A percentile compares a stretch with the other conserved stretches of the same genome.
Evolutionary conservation across 73 alveolate species (phyloP).

Genomic region (Diophrys sp.): DNA sequence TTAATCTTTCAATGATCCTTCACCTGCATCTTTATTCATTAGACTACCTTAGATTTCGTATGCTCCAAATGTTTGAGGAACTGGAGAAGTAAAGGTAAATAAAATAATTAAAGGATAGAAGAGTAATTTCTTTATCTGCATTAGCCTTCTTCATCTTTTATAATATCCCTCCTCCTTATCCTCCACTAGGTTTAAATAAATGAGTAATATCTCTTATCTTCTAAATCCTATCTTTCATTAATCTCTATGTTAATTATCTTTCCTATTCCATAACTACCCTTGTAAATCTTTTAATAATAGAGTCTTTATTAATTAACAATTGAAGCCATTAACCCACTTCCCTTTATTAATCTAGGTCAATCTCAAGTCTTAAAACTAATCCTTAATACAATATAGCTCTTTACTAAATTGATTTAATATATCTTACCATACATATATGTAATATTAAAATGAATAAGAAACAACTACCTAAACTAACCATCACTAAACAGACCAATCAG

Average conservation of each 20-base stretch:
- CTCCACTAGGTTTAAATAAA: background rate
- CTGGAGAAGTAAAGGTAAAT: too few relatives aligned
- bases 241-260: background rate
- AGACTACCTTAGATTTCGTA: background rate
- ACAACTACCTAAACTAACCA: too few relatives aligned
- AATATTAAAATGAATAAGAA: too few relatives aligned
- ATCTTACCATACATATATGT: too few relatives aligned
- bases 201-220: background rate
- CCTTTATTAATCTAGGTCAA: too few relatives aligned
- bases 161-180: background rate
- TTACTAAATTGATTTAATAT: too few relatives aligned
- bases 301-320: background rate
- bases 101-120: too few relatives aligned
- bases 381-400: too few relatives aligned
- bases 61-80: too few relatives aligned
- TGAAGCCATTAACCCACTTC: too few relatives aligned
- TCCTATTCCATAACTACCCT: background rate
- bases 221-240: background rate
- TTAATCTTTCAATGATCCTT: background rate
- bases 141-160: background rate
- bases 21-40: background rate
- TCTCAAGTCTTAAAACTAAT: too few relatives aligned
- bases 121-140: background rate
- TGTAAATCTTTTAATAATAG: background rate
- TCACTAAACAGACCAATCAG: too few relatives aligned